phyloP scores from a whole-genome alignment of 331 rosid species.

The Acacia concinna region DNA sequence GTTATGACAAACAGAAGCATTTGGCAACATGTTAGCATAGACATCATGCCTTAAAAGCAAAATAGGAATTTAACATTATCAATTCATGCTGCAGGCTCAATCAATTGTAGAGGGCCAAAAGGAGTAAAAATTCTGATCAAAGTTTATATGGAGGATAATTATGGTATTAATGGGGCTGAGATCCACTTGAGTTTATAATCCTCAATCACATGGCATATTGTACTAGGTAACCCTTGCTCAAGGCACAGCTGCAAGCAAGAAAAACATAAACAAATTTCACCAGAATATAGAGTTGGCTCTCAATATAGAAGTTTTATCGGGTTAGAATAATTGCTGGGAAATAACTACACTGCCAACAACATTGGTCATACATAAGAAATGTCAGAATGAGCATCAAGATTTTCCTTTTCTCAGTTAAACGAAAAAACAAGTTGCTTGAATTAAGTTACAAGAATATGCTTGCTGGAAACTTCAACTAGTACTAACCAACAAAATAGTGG shows the following conservation, averaged over 20 bases:
- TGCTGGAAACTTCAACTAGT: background rate
- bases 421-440: background rate
- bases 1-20: background rate
- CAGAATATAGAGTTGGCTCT: constrained; percentile 1
- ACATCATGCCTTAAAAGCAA: constrained; percentile 1
- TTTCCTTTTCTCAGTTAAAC: background rate
- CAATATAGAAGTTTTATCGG: background rate
- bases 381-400: constrained; percentile 3
- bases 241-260: background rate
- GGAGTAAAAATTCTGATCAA: background rate
- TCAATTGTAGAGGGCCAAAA: background rate
- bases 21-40: background rate
- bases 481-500: background rate
- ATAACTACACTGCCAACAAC: background rate
- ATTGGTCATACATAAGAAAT: background rate
- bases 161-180: background rate
- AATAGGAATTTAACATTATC: background rate
- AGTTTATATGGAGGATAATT: background rate
- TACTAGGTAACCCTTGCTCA: background rate
- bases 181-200: background rate
- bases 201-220: background rate
- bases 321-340: background rate
- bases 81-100: background rate
- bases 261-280: background rate
- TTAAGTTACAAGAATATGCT: background rate